Base-by-base conservation (phyloP, 345 rosid genomes). In the Psidium friedrichsthalianum region DNA sequence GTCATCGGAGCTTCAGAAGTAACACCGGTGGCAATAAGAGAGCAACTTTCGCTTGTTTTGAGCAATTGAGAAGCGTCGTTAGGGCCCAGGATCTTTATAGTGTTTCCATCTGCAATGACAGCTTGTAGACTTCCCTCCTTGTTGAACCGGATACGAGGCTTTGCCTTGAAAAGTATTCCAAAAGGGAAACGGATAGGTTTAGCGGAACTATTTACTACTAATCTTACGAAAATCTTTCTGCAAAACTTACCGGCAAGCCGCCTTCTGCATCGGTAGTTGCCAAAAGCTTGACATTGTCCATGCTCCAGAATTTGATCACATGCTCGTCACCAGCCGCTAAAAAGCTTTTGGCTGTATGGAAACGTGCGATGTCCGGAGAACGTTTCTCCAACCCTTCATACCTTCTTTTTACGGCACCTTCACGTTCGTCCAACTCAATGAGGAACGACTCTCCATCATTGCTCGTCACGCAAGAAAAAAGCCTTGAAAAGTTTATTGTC, bases 291-390 rank as follows among this genome's bases (percentile, higher is more conserved):
- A 83, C 87, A 82, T 80, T 84, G 87, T 91, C 88, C 92, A 90
- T 85, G 85, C 82, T 83, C 90, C 93, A 89, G 84, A 88, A 76
- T 82, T 86, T 89, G 83, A 91, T 83, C 25, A 86, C 21, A 58
- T 89, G 87, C n/a, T 91, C 91, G 58, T 91, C 89, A 6, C 90
- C 92, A 18, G 90, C 92, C 1, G 88, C 93, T 89, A 91, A 87
- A 83, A 86, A 83, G 61, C 88, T 83, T 84, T 87, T 90, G 74
- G 82, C 82, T 16, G 82, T 61, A 84, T 86, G 88, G 78, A 90
- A 90, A 51, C 87, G 87, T 81, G 90, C 90, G 54, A 83, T 83
- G 24, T 78, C 83, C 52, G 80, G 69, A 74, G 88, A 88, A 44
- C 56, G 58, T 69, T 87, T 86, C 55, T 55, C 83, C 29, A 91